Conservation (phyloP, 768 basidiomycete species). For the Collybia mongolica region DNA sequence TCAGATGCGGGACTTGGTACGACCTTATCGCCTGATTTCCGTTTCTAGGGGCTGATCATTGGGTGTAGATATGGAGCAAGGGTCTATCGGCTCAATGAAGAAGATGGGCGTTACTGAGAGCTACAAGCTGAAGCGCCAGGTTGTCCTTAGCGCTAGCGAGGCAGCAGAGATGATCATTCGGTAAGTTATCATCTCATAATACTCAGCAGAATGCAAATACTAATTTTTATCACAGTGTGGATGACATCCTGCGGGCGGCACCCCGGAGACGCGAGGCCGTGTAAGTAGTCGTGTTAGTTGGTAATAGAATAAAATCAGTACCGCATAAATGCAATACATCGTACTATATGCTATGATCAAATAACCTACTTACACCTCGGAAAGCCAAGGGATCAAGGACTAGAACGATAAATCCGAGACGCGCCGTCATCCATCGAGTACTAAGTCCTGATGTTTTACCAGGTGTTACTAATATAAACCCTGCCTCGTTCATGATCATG, state of each 20-base stretch:
- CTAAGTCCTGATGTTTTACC: no score
- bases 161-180: constrained; percentile 99
- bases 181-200: constrained; percentile 35
- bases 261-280: constrained; percentile 85
- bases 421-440: no score
- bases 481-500: no score
- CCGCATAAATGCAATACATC: no score
- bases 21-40: constrained; percentile 17
- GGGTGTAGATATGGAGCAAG: constrained; percentile 80
- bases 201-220: neutral
- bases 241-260: constrained; percentile 85
- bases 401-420: no score
- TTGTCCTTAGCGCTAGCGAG: constrained; percentile 91
- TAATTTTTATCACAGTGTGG: constrained; percentile 54
- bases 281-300: constrained; percentile 25
- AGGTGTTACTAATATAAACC: no score
- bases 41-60: no score
- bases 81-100: constrained; percentile 84
- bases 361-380: no score
- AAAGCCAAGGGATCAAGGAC: no score
- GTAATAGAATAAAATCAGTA: no score
- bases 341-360: no score
- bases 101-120: constrained; percentile 91
- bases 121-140: constrained; percentile 96
- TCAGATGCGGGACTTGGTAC: constrained; percentile 84